Percentiles rank a stretch among this genome's conserved stretches.
Evolutionary conservation across 2,329 filamentous ascomycete genomes (phyloP).

Genomic region (Colletotrichum simmondsii): DNA sequence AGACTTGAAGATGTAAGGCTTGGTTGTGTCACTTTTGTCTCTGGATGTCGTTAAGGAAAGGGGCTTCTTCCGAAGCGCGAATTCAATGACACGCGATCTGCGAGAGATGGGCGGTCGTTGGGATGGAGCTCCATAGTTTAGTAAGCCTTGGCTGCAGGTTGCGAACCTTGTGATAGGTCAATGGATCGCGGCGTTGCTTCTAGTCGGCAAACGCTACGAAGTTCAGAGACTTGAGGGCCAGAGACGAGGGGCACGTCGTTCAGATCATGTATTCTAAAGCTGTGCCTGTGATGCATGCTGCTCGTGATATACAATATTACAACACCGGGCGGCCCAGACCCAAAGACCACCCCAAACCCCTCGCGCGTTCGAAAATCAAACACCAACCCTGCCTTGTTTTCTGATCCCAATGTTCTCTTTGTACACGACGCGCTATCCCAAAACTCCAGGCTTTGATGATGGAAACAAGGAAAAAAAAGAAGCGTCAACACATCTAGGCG

Average conservation of each 20-base stretch:
- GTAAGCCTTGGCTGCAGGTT: slow-evolving; percentile 28
- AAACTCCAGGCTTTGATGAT: neutral
- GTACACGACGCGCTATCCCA: neutral
- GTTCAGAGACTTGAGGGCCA: too few relatives aligned
- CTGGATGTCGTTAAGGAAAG: neutral
- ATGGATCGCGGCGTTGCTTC: neutral
- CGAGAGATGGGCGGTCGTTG: neutral
- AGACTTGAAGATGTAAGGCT: neutral
- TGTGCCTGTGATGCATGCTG: slow-evolving; percentile 1
- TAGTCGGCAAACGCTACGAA: neutral
- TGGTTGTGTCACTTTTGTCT: neutral
- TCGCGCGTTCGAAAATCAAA: neutral
- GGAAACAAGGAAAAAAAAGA: neutral
- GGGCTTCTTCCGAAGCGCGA: neutral
- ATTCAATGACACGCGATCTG: neutral
- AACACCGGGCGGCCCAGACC: neutral
- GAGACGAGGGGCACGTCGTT: neutral
- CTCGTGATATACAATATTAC: slow-evolving; percentile 15
- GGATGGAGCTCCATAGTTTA: neutral
- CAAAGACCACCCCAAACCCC: neutral
- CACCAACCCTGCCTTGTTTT: neutral
- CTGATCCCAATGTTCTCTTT: neutral
- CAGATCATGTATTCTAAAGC: slow-evolving; percentile 10
- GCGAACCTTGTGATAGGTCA: slow-evolving; percentile 12
- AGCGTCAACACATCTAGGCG: neutral